Evolutionary conservation across 73 alveolate species (phyloP).

Genomic region (Tetrahymena malaccensis): DNA sequence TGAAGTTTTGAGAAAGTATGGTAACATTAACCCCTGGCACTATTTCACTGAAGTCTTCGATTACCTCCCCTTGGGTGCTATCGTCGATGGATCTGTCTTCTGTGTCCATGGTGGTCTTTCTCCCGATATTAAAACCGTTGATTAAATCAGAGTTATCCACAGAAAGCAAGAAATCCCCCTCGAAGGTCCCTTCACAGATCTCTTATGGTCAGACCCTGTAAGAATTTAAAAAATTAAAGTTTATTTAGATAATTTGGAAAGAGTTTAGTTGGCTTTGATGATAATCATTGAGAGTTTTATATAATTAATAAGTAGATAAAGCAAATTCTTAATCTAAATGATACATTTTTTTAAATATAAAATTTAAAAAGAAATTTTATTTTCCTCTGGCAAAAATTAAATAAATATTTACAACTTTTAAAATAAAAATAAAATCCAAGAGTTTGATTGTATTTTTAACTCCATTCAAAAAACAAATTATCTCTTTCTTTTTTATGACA

Average conservation of each 20-base stretch:
- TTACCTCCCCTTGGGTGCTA: slow-evolving; percentile 84
- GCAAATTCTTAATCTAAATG: too few relatives aligned
- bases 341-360: too few relatives aligned
- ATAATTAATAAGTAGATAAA: too few relatives aligned
- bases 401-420: background rate
- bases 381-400: background rate
- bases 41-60: slow-evolving; percentile 91
- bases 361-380: background rate
- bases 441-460: background rate
- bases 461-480: background rate
- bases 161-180: slow-evolving; percentile 85
- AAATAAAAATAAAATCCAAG: too few relatives aligned
- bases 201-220: slow-evolving; percentile 93
- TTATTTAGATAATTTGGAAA: too few relatives aligned
- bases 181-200: slow-evolving; percentile 87
- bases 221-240: background rate
- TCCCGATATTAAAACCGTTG: slow-evolving; percentile 70
- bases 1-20: slow-evolving; percentile 87
- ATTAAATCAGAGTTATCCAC: slow-evolving; percentile 56
- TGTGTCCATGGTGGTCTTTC: slow-evolving; percentile 95
- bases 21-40: slow-evolving; percentile 94
- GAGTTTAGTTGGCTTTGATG: background rate
- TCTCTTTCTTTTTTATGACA: too few relatives aligned
- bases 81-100: slow-evolving; percentile 68
- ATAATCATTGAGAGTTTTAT: too few relatives aligned